Conservation (phyloP, 1,284 basidiomycete genomes). For the Fomitopsis schrenkii region DNA sequence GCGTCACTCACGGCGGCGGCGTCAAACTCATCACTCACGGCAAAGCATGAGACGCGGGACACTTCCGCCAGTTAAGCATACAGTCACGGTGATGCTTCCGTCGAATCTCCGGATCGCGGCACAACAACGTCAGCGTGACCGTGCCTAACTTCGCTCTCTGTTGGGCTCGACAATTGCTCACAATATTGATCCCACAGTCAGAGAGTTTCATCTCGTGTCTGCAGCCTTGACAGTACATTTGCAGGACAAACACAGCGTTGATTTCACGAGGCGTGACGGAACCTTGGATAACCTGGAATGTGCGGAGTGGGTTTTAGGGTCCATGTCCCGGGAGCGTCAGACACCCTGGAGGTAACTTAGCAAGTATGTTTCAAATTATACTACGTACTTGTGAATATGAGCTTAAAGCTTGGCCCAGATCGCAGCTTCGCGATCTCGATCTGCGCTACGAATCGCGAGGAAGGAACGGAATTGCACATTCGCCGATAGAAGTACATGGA, state of each 20-base stretch:
- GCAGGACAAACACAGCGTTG: background rate
- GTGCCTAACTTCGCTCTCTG: background rate
- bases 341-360: background rate
- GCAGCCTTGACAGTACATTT: no score
- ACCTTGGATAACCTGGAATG: background rate
- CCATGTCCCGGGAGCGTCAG: background rate
- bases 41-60: background rate
- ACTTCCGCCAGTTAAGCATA: background rate
- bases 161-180: background rate
- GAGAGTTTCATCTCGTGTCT: background rate
- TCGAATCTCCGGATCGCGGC: background rate
- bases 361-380: background rate
- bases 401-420: background rate
- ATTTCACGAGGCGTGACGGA: background rate
- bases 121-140: background rate
- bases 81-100: background rate
- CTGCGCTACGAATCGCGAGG: background rate
- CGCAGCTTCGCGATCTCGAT: background rate
- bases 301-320: background rate
- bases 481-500: background rate
- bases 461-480: background rate
- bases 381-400: background rate
- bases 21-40: background rate
- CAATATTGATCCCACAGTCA: background rate
- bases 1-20: background rate